Conservation (phyloP, 2,329 filamentous ascomycete species). For the Drechmeria coniospora region DNA sequence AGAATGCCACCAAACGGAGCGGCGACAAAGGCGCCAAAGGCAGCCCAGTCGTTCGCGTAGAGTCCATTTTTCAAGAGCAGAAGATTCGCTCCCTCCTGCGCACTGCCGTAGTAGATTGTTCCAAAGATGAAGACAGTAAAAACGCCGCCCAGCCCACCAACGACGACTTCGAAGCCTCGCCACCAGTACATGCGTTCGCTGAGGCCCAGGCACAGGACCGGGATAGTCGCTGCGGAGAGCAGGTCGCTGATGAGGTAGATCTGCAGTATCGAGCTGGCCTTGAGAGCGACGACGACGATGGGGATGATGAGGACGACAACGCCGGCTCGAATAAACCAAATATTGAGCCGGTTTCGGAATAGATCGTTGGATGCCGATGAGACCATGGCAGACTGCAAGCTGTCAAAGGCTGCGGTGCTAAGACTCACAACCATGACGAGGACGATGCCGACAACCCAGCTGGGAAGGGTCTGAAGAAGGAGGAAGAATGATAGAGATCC, state of each 20-base stretch:
- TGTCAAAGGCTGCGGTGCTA: constrained; percentile 66
- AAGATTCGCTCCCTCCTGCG: constrained; percentile 45
- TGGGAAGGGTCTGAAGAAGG: constrained; percentile 54
- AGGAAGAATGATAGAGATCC: constrained; percentile 61
- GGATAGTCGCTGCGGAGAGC: constrained; percentile 61
- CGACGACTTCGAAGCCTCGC: constrained; percentile 66
- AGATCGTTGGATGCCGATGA: constrained; percentile 74
- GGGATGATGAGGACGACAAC: constrained; percentile 64
- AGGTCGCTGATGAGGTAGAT: constrained; percentile 75
- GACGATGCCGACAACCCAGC: constrained; percentile 70
- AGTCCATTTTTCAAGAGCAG: constrained; percentile 59
- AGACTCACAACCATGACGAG: constrained; percentile 68
- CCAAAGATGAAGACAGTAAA: constrained; percentile 72
- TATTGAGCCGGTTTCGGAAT: constrained; percentile 65
- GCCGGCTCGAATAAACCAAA: constrained; percentile 54
- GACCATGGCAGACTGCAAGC: constrained; percentile 69
- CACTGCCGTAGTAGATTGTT: constrained; percentile 59
- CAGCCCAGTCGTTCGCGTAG: constrained; percentile 66
- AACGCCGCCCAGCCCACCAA: constrained; percentile 63
- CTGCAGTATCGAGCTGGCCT: constrained; percentile 58
- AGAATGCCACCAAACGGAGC: constrained; percentile 62
- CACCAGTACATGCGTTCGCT: constrained; percentile 57
- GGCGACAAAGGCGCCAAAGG: constrained; percentile 69
- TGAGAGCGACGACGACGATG: constrained; percentile 57
- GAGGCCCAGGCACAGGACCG: constrained; percentile 59